Base-by-base conservation (phyloP, 306 rosid species). In the Alnus glutinosa region DNA sequence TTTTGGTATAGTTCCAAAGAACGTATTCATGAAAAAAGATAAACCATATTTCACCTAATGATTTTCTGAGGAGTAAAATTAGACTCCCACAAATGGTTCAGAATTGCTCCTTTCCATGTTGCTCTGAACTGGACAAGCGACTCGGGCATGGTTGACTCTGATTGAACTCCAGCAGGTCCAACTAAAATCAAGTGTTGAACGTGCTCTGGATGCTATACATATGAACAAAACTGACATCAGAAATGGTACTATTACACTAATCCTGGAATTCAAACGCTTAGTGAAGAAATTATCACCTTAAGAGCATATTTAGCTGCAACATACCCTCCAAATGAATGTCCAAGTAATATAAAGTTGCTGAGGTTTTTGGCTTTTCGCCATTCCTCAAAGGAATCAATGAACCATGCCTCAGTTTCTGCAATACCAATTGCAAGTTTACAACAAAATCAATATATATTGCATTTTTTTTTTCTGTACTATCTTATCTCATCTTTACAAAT, bases 321-420 rank as follows among this genome's bases (percentile, higher is more conserved):
- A 80, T 96, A 96, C 51, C 99, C 99, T 55, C 99, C 99, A 88
- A 96, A 91, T 77, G 99, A 96, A 84, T 96, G 99, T 61, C 98
- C 99, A 34, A 96, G 94, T 50, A 96, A 81, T 73, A 96, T 85
- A 88, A 96, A 96, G 81, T 89, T 87, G 87, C 86, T 89, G 47
- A 96, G 87, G 77, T 91, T 93, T 89, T 96, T 96, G 63, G 97
- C 97, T 85, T 90, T 96, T 75, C 99, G 88, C 99, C 99, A 96
- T 87, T 93, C 97, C 83, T 96, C 99, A 71, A 96, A 83, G 18
- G 99, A 96, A 88, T 96, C 99, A 74, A 93, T 80, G 77, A 96
- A 96, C 99, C 99, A 93, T 12, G 92, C 89, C 84, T 93, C 98
- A 5, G 98, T 96, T 90, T 96, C 99, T 96, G 93, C 77, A 83